Conservation (phyloP, 1,284 basidiomycete genomes). For the Trichosporon faecale region DNA sequence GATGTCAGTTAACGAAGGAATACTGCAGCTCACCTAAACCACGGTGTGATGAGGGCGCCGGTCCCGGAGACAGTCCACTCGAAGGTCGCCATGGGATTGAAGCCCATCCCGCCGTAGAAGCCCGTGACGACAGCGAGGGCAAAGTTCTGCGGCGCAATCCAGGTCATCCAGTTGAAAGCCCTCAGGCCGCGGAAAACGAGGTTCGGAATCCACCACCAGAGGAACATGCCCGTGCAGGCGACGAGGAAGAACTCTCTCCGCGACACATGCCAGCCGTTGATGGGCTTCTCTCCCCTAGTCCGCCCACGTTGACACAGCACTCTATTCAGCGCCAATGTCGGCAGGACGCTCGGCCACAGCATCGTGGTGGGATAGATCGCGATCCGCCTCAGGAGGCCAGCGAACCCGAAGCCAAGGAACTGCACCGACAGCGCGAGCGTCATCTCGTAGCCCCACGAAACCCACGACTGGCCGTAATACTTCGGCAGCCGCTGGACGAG, state of each 20-base stretch:
- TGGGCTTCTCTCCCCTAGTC: not conserved
- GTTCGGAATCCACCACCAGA: constrained; percentile 46
- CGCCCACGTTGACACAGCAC: not conserved
- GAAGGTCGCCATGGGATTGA: constrained; percentile 40
- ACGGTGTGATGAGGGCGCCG: not conserved
- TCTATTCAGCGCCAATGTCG: constrained; percentile 15
- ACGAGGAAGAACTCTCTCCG: constrained; percentile 1
- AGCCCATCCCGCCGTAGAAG: constrained; percentile 33
- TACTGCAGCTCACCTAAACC: not conserved
- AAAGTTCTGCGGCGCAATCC: constrained; percentile 55
- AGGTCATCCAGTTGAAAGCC: constrained; percentile 60
- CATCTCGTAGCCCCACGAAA: constrained; percentile 11
- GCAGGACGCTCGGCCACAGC: constrained; percentile 18
- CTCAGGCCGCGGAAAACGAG: constrained; percentile 53
- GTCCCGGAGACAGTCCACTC: constrained; percentile 23
- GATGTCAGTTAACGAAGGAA: not conserved
- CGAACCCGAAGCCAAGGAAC: constrained; percentile 16
- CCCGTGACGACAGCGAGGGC: constrained; percentile 23
- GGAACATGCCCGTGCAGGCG: constrained; percentile 7
- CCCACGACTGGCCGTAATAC: constrained; percentile 12
- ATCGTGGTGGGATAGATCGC: constrained; percentile 13
- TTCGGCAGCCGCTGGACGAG: constrained; percentile 12
- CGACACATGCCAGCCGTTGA: constrained; percentile 1
- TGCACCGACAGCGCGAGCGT: constrained; percentile 13
- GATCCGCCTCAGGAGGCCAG: constrained; percentile 1